These are phyloP conservation scores for Albugo laibachii DNA, from an alignment of 352 stramenopile species.

Conservation along the genomic window DNA sequence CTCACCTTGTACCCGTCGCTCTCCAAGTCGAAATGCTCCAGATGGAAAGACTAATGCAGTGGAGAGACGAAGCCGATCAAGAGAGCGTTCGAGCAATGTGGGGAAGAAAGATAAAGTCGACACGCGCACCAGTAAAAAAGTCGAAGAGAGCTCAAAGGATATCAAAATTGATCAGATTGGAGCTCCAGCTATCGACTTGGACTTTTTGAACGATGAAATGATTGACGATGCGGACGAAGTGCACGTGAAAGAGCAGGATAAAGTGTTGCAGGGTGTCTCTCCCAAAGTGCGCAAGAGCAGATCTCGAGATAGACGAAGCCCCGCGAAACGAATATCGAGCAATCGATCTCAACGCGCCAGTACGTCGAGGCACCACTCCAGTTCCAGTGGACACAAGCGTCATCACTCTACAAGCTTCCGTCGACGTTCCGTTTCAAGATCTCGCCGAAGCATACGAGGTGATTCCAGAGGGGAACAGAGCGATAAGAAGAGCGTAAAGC, in stretches of 20 bases:
- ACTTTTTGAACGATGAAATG: constrained; percentile 33
- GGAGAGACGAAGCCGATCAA: constrained; percentile 10
- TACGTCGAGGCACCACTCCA: constrained; percentile 10
- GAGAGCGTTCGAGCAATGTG: not conserved
- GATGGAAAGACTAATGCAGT: constrained; percentile 24
- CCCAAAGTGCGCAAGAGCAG: not conserved
- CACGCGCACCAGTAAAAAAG: constrained; percentile 9
- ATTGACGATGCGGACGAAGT: constrained; percentile 20
- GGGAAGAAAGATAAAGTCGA: constrained; percentile 1
- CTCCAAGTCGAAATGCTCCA: constrained; percentile 13
- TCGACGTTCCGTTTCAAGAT: constrained; percentile 22
- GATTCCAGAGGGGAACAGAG: constrained; percentile 7
- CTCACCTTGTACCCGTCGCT: not conserved
- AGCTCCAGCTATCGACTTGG: constrained; percentile 65
- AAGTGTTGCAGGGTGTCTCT: constrained; percentile 9
- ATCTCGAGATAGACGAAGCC: constrained; percentile 7
- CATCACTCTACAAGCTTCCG: constrained; percentile 16
- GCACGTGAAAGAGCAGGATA: constrained; percentile 11
- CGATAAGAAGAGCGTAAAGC: not conserved
- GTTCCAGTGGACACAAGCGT: constrained; percentile 9
- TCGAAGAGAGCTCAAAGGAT: constrained; percentile 23
- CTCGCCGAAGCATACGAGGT: constrained; percentile 10
- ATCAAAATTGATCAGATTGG: constrained; percentile 60
- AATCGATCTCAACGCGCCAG: constrained; percentile 1
- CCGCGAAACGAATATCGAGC: constrained; percentile 5